Conservation (phyloP, 768 basidiomycete genomes). For the Russula emetica region DNA sequence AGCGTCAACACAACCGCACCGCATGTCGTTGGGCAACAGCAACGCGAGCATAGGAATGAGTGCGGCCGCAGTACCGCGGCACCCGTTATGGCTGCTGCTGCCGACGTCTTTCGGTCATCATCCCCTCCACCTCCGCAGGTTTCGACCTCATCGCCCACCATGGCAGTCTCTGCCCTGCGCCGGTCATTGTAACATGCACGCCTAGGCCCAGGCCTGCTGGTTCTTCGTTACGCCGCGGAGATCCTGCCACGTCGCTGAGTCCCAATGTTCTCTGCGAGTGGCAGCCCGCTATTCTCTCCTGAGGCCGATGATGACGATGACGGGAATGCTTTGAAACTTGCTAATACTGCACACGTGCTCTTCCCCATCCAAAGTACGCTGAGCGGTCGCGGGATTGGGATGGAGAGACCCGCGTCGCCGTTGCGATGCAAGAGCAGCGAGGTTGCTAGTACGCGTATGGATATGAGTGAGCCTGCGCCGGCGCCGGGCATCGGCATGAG, state of each 20-base stretch:
- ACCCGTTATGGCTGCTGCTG: constrained; percentile 17
- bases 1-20: not conserved
- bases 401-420: constrained; percentile 14
- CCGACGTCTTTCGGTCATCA: constrained; percentile 17
- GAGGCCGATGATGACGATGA: constrained; percentile 14
- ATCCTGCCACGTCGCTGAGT: not conserved
- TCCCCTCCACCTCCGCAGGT: constrained; percentile 9
- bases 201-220: constrained; percentile 9
- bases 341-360: not conserved
- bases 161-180: not conserved
- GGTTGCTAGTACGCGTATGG: not conserved
- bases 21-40: constrained; percentile 2
- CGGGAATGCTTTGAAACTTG: constrained; percentile 1
- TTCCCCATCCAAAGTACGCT: constrained; percentile 27
- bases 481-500: not conserved
- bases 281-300: constrained; percentile 33
- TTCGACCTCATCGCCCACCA: not conserved
- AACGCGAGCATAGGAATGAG: not conserved
- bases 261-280: not conserved
- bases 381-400: constrained; percentile 17
- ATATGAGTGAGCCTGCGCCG: not conserved
- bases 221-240: not conserved
- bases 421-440: constrained; percentile 4
- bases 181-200: constrained; percentile 16
- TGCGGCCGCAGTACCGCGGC: too few relatives aligned